Conservation (phyloP, 139 green algal genomes). For the Spirogloea muscicola region DNA sequence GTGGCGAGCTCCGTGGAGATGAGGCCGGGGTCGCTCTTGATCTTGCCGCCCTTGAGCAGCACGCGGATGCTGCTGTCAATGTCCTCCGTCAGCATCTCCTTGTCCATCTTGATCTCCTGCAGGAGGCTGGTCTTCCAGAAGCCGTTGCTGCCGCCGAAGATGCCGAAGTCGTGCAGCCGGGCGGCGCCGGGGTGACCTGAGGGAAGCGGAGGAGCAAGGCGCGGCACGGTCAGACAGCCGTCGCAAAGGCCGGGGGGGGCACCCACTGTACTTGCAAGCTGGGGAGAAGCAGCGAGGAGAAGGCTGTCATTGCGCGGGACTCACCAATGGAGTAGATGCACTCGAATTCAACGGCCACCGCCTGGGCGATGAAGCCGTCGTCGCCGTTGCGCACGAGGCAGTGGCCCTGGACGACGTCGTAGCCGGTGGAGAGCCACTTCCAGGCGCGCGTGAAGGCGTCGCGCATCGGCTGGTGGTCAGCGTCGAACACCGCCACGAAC, state of each 20-base stretch:
- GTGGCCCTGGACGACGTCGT: constrained; percentile 29
- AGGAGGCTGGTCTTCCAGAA: constrained; percentile 22
- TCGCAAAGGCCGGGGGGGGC: no score
- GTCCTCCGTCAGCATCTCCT: constrained; percentile 21
- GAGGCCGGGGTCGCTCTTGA: constrained; percentile 4
- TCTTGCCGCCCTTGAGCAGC: constrained; percentile 8
- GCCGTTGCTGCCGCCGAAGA: constrained; percentile 31
- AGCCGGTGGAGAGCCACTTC: constrained; percentile 6
- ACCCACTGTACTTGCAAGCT: no score
- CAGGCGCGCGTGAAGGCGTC: constrained; percentile 21
- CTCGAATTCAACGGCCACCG: constrained; percentile 3
- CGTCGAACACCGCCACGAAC: constrained; percentile 34
- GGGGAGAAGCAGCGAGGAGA: no score
- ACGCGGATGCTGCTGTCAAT: constrained; percentile 13
- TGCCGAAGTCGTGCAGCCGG: constrained; percentile 3
- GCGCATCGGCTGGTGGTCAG: constrained; percentile 11
- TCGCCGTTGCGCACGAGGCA: constrained; percentile 13
- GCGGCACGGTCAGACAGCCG: no score
- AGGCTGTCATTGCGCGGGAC: no score
- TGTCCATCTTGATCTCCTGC: constrained; percentile 12
- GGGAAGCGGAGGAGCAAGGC: no score
- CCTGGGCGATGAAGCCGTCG: not conserved
- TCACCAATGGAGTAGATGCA: constrained; percentile 7
- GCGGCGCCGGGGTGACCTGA: constrained; percentile 2
- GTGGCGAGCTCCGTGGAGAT: constrained; percentile 14